Evolutionary conservation across 164 flowering plant species (phyloP), one percentile per base, ranked within the genome.

Genomic region (Aristolochia fimbriata): DNA sequence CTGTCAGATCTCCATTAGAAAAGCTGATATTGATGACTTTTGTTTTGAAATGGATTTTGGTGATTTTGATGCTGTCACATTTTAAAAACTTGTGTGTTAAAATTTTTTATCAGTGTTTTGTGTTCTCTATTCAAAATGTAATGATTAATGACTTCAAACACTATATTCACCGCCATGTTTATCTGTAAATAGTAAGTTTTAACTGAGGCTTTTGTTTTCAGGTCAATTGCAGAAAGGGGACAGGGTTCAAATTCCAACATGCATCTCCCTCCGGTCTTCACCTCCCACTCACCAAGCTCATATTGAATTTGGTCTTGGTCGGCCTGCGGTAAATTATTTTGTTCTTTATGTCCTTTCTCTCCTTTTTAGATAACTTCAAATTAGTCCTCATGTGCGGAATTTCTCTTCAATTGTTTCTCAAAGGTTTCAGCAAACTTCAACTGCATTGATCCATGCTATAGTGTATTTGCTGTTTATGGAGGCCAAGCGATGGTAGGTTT

Each of bases 221-320:
- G 43, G 43, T 37, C 43, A 37, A 37, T 37, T 37, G 43, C 43
- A 37, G 56, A 16, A 13, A 31, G 27, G 23, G 31, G 15, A 52
- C 56, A 52, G 56, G 27, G 56, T 37, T 49, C 75, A 68, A 62
- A 60, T 71, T 61, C 52, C 68, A 27, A 31, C 69, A 65, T 51
- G 71, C 60, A 61, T 71, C 45, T 65, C 81, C 51, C 70, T 62
- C 50, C 78, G 72, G 45, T 64, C 79, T 64, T 51, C 79, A 70
- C 62, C 56, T 4, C 74, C 76, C 60, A 79, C 80, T 19, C 60
- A 74, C 66, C 77, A 59, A 50, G 62, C 74, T 63, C 64, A 60
- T 62, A 71, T 81, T 62, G 85, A 82, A 60, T 63, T 80, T 14
- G 96, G 89, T 64, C 80, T 77, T 63, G 77, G 79, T 61, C 89